Evolutionary conservation across 306 rosid genomes (phyloP).

Genomic region (Argentina anserina): DNA sequence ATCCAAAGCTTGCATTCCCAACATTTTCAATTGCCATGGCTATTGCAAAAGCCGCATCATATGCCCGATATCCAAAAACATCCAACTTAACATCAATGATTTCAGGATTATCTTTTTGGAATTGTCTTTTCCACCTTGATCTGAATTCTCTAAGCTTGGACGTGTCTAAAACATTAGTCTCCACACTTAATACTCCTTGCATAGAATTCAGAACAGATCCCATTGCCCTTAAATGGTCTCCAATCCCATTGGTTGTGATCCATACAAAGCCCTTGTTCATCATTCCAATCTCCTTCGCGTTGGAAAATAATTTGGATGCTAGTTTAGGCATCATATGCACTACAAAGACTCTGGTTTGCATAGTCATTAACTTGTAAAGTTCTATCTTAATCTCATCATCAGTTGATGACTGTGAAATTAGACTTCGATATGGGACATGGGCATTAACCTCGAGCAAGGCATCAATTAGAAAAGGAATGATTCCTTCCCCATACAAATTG

Average conservation of each 20-base stretch:
- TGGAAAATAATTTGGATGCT: conserved; percentile 20
- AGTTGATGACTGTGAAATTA: background rate
- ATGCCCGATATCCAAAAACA: conserved; percentile 38
- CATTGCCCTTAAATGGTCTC: conserved; percentile 17
- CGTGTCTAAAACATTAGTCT: conserved; percentile 28
- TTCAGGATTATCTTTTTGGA: conserved; percentile 25
- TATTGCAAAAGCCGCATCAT: conserved; percentile 43
- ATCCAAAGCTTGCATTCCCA: background rate
- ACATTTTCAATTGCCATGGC: conserved; percentile 35
- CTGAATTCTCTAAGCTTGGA: conserved; percentile 16
- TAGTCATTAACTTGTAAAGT: background rate
- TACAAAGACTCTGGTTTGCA: conserved; percentile 15
- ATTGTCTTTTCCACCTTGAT: conserved; percentile 33
- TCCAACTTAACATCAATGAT: conserved; percentile 21
- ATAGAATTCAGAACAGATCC: conserved; percentile 22
- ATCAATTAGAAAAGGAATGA: background rate
- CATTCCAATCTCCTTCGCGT: conserved; percentile 40
- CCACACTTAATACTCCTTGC: conserved; percentile 39
- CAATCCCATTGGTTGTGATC: conserved; percentile 30
- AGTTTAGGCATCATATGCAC: conserved; percentile 28
- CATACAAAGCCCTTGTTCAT: conserved; percentile 33
- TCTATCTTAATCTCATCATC: background rate
- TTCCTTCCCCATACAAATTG: background rate
- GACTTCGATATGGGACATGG: background rate
- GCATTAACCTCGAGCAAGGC: background rate